Percentiles rank a stretch among this genome's conserved stretches.
Evolutionary conservation across 2,329 filamentous ascomycete species (phyloP).

Genomic region (Botrytis fabae): DNA sequence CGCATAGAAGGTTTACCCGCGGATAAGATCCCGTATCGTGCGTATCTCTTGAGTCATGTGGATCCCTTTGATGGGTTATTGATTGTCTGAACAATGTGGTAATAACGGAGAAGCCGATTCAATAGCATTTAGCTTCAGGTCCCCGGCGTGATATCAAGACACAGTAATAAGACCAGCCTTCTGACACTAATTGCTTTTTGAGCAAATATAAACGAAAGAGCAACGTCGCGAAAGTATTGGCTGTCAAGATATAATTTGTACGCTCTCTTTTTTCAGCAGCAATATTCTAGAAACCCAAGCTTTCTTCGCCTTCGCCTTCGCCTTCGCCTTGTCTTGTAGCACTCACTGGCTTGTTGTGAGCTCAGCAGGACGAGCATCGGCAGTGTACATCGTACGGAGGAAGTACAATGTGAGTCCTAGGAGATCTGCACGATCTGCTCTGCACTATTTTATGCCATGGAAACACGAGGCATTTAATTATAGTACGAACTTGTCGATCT

Average conservation of each 20-base stretch:
- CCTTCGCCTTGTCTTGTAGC: background rate
- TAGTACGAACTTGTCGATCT: background rate
- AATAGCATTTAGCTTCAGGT: background rate
- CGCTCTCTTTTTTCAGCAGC: background rate
- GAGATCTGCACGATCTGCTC: background rate
- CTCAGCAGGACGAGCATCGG: background rate
- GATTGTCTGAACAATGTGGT: background rate
- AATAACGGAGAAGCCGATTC: constrained; percentile 10
- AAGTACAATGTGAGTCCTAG: too few species aligned
- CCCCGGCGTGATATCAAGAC: background rate
- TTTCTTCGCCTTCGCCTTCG: background rate
- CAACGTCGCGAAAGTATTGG: background rate
- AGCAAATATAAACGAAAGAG: background rate
- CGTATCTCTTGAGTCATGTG: constrained; percentile 9
- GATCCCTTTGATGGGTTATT: background rate
- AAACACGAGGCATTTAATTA: background rate
- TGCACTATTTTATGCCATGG: background rate
- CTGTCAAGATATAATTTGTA: background rate
- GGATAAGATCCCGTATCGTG: constrained; percentile 4
- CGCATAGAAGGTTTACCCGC: constrained; percentile 10
- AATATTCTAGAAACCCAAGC: background rate
- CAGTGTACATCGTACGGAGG: background rate
- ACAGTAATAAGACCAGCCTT: background rate
- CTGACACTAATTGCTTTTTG: background rate
- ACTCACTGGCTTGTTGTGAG: background rate